These are phyloP conservation scores for Fusarium paranaense DNA, from an alignment of 2,329 filamentous ascomycete genomes.

Conservation along the genomic window DNA sequence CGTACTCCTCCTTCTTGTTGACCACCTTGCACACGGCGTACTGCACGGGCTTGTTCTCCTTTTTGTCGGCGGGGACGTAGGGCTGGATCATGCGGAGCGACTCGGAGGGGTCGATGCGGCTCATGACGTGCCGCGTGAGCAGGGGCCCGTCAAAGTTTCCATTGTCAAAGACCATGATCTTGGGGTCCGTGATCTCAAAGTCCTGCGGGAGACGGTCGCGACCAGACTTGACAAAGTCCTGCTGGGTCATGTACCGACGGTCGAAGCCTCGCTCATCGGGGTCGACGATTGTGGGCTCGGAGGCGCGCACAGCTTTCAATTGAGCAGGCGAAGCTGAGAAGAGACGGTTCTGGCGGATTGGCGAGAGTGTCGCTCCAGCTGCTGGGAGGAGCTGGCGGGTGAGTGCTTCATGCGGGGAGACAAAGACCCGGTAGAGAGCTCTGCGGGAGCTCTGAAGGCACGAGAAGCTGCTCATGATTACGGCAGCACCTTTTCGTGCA, in stretches of 20 bases:
- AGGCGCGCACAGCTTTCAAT: constrained; percentile 4
- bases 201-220: constrained; percentile 56
- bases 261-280: constrained; percentile 44
- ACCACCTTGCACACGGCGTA: constrained; percentile 78
- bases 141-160: constrained; percentile 55
- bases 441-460: constrained; percentile 59
- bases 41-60: constrained; percentile 33
- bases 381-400: constrained; percentile 35
- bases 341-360: constrained; percentile 26
- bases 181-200: constrained; percentile 57
- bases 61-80: constrained; percentile 49
- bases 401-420: constrained; percentile 49
- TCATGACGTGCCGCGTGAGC: constrained; percentile 55
- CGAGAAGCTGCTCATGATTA: constrained; percentile 52
- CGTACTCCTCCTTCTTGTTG: constrained; percentile 65
- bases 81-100: constrained; percentile 57
- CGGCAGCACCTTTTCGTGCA: not conserved
- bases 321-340: constrained; percentile 24
- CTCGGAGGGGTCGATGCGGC: constrained; percentile 48
- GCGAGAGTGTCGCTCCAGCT: not conserved
- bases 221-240: constrained; percentile 48
- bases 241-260: constrained; percentile 51
- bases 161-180: constrained; percentile 56
- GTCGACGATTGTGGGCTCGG: not conserved
- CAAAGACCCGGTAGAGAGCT: constrained; percentile 61